Evolutionary conservation across 768 basidiomycete genomes (phyloP).

Genomic region (Gymnopilus junonius): DNA sequence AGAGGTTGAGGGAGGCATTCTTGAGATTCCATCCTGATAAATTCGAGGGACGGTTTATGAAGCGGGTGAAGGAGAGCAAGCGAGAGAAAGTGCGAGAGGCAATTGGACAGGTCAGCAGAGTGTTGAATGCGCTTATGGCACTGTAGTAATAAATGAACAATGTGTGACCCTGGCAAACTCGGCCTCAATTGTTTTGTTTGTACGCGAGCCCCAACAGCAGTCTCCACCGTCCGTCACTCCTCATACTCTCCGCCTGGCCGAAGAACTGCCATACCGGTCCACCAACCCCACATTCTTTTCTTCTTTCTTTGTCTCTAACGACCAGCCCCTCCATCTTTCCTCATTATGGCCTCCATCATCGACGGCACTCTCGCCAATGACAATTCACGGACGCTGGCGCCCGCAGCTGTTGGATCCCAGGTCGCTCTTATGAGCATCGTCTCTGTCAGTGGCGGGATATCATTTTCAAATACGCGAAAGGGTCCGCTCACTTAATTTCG

Average conservation of each 20-base stretch:
- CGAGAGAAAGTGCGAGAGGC: slow-evolving; percentile 56
- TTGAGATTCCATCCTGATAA: slow-evolving; percentile 84
- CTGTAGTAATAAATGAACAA: slow-evolving; percentile 21
- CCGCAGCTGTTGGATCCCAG: slow-evolving; percentile 80
- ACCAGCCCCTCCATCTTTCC: slow-evolving; percentile 8
- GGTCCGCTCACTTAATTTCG: background rate
- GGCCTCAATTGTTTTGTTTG: background rate
- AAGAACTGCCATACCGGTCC: slow-evolving; percentile 1
- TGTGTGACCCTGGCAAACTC: no score
- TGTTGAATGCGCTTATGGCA: slow-evolving; percentile 64
- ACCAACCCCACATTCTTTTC: slow-evolving; percentile 12
- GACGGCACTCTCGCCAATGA: slow-evolving; percentile 41
- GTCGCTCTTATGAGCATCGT: slow-evolving; percentile 72
- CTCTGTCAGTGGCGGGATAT: slow-evolving; percentile 54
- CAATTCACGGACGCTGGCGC: slow-evolving; percentile 71
- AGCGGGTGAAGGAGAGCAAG: slow-evolving; percentile 50
- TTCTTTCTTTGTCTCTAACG: slow-evolving; percentile 12
- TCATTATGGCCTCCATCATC: slow-evolving; percentile 28
- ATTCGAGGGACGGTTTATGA: slow-evolving; percentile 76
- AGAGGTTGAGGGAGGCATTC: slow-evolving; percentile 68
- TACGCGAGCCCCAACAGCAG: background rate
- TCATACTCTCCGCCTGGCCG: background rate
- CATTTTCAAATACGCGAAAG: background rate
- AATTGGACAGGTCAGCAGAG: slow-evolving; percentile 65
- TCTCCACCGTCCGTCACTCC: background rate